Base-by-base conservation (phyloP, 1,284 basidiomycete species). In the Exobasidium rhododendri region DNA sequence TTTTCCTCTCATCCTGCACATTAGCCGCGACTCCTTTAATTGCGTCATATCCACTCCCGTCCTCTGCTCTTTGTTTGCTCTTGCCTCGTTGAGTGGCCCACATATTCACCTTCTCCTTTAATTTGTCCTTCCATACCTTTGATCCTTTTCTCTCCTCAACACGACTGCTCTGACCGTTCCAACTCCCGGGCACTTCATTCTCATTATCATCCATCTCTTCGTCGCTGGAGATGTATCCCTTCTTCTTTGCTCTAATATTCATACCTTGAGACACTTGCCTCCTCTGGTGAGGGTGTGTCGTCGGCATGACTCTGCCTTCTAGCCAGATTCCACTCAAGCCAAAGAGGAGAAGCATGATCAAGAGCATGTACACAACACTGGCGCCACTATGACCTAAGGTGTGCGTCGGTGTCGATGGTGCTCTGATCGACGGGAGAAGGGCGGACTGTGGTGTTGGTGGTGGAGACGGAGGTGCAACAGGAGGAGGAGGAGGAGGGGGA, bases 321-420 rank as follows among this genome's bases (percentile, higher is more conserved):
- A 50, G 4, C 47, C 47, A 50, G 28, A 50, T 26, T 5, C 47
- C 47, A 50, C 47, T 50, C 14, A 50, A 26, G 24, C 47, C 47
- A 26, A 50, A 50, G 20, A 50, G 20, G 5, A 50, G 20, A 50
- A 50, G 20, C 47, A 50, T 24, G 14, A 50, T 26, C 22, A 50
- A 13, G 20, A 50, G 20, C 4, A 26, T 26, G 28, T 50, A 50
- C 47, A 50, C 14, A 26, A 50, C 28, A 20, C 24, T 28, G 20
- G 20, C 26, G 14, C 47, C 47, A 28, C 28, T 50, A 26, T 50
- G 22, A 13, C 47, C 47, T 13, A 50, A 4, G n/a, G n/a, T n/a
- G 35, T 40, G 17, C 35, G 17, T 17, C 17, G 17, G 7, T 10
- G 10, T 40, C 35, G 35, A 40, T 17, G 35, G 35, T 40, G 35